phyloP scores from a whole-genome alignment of 2,329 filamentous ascomycete species.

The Cladosporium velox region DNA sequence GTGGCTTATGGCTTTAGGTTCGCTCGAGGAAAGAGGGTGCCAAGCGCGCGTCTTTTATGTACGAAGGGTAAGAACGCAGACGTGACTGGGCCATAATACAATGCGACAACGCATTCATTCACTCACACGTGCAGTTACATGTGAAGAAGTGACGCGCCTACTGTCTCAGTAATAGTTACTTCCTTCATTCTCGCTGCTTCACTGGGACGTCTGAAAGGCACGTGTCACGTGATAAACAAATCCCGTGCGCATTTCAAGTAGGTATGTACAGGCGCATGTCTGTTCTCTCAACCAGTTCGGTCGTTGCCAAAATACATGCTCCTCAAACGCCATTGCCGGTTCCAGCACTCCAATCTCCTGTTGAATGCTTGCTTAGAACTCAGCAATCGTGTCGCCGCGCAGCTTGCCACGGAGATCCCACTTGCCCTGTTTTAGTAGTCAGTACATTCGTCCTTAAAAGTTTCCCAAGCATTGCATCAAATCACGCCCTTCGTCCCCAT shows the following conservation, averaged over 20 bases:
- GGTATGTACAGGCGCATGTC: constrained; percentile 19
- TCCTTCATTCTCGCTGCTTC: background rate
- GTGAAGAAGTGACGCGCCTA: background rate
- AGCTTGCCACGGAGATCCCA: constrained; percentile 84
- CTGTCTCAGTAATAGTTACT: background rate
- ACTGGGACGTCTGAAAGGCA: background rate
- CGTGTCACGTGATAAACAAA: constrained; percentile 18
- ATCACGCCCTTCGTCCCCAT: background rate
- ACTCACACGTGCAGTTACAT: background rate
- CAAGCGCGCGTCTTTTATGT: background rate
- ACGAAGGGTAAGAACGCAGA: background rate
- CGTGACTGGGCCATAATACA: background rate
- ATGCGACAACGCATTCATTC: background rate
- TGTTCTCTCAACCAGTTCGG: background rate
- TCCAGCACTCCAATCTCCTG: constrained; percentile 1
- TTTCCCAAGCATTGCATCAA: background rate
- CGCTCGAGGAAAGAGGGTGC: background rate
- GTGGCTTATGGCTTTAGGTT: constrained; percentile 3
- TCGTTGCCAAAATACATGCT: constrained; percentile 2
- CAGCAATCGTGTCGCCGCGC: constrained; percentile 77
- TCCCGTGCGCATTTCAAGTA: constrained; percentile 17
- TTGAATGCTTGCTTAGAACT: constrained; percentile 62
- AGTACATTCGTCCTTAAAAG: background rate
- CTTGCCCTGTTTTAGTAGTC: constrained; percentile 66
- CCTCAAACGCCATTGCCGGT: constrained; percentile 6